These are phyloP conservation scores for Nemania abortiva DNA, from an alignment of 2,329 filamentous ascomycete species.

Conservation along the genomic window DNA sequence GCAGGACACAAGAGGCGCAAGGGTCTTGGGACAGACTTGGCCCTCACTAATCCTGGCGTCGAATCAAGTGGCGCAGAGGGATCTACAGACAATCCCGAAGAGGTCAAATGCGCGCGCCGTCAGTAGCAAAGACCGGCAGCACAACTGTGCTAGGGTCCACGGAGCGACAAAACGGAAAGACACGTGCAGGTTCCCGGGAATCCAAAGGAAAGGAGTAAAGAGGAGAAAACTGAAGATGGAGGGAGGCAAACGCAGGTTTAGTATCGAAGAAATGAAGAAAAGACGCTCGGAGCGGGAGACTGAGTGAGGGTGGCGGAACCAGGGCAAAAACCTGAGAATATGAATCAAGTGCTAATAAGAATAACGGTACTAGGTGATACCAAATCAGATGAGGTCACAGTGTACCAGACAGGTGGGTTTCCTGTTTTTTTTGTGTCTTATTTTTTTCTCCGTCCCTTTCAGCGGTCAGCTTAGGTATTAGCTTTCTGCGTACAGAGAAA, in stretches of 20 bases:
- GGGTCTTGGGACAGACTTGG: conserved; percentile 47
- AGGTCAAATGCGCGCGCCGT: conserved; percentile 24
- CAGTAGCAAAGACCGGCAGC: conserved; percentile 19
- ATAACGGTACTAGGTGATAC: conserved; percentile 18
- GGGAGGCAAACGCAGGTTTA: conserved; percentile 24
- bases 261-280: conserved; percentile 16
- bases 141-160: conserved; percentile 14
- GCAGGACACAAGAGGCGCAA: conserved; percentile 42
- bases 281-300: conserved; percentile 17
- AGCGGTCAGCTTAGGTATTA: conserved; percentile 30
- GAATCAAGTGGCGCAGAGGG: conserved; percentile 41
- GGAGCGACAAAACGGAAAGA: conserved; percentile 11
- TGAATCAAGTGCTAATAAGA: conserved; percentile 23
- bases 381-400: conserved; percentile 26
- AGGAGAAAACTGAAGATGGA: conserved; percentile 9
- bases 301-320: conserved; percentile 35
- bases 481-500: conserved; percentile 1
- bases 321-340: conserved; percentile 29
- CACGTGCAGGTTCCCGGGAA: not conserved
- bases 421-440: conserved; percentile 2
- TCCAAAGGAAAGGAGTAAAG: not conserved
- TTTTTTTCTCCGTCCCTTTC: conserved; percentile 2
- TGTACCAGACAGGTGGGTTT: conserved; percentile 30
- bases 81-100: conserved; percentile 36
- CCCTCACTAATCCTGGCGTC: conserved; percentile 46